Base-by-base conservation (phyloP, 371 early-diverging fungal genomes). In the Circinella minor region DNA sequence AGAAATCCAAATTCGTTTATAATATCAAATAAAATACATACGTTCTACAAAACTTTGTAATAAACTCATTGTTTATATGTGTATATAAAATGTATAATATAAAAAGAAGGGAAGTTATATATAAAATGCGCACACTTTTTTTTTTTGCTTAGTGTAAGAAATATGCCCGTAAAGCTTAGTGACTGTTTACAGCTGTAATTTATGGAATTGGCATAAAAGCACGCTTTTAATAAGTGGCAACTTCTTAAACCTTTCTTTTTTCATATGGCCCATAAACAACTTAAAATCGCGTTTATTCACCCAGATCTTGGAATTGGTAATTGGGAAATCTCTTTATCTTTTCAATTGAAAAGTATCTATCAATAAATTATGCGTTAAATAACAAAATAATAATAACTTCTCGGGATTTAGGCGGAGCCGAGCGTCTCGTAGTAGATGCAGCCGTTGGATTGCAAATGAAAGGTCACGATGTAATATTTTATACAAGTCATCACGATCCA, bases 401-500 rank as follows among this genome's bases (percentile, higher is more conserved):
- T 18, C 20, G 8, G 57, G 57, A 36, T 37, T 15, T 72, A 90
- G 97, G 98, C 57, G 98, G 98, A 34, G 98, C 98, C 8, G 98
- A 98, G 77, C 86, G 98, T 34, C 84, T 98, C n/a, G 92, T 98
- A 0, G 96, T 98, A 13, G 98, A 98, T 85, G 92, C 96, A 1
- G 98, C 97, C 3, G 81, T 91, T 0, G 94, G 93, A 27, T 83
- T 96, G 61, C 91, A 94, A 76, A 69, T 76, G 36, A 86, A 82
- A 47, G 97, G 97, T 11, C 96, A 98, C 81, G 71, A 83, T 11
- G 93, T 97, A 0, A 74, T 79, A 46, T 84, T 97, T 68, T 96
- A 90, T 76, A 98, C 98, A 15, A 93, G 93, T 66, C 95, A 98
- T 80, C 96, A 96, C 74, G 95, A 96, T 77, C 82, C 83, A 0